Conservation (phyloP, 164 flowering plant genomes). For the Pachysandra terminalis region DNA sequence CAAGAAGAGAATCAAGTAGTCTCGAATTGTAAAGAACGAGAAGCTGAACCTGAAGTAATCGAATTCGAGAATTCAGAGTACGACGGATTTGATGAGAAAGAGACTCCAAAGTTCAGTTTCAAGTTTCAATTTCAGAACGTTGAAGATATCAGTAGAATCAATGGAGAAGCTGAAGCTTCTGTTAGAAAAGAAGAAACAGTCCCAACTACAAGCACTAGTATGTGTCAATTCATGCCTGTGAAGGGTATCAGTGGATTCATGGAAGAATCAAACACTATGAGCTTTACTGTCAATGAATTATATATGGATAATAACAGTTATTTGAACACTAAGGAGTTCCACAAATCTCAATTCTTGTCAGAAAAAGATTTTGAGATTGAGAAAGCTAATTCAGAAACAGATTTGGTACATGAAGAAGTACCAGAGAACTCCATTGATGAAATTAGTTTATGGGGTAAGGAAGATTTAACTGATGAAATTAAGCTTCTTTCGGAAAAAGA, state of each 20-base stretch:
- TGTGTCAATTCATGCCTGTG: slow-evolving; percentile 28
- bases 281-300: slow-evolving; percentile 27
- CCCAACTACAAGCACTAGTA: slow-evolving; percentile 13
- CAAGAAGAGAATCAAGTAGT: slow-evolving; percentile 16
- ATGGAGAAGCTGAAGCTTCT: slow-evolving; percentile 12
- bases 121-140: slow-evolving; percentile 48
- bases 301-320: slow-evolving; percentile 13
- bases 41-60: slow-evolving; percentile 12
- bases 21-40: slow-evolving; percentile 8
- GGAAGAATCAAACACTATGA: slow-evolving; percentile 30
- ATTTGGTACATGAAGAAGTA: slow-evolving; percentile 13
- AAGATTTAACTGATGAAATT: slow-evolving; percentile 3
- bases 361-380: slow-evolving; percentile 10
- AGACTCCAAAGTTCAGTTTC: slow-evolving; percentile 38
- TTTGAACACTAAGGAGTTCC: slow-evolving; percentile 11
- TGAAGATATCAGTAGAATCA: slow-evolving; percentile 35
- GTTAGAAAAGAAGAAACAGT: slow-evolving; percentile 7
- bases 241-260: slow-evolving; percentile 31
- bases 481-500: slow-evolving; percentile 10
- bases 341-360: slow-evolving; percentile 14
- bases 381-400: slow-evolving; percentile 8
- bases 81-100: slow-evolving; percentile 34
- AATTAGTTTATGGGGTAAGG: slow-evolving; percentile 1
- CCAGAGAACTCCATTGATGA: slow-evolving; percentile 3
- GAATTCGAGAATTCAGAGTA: slow-evolving; percentile 15